A percentile compares a stretch with the other conserved stretches of the same genome.
These are phyloP conservation scores for Ascomycota sp. DNA, from an alignment of 2,329 filamentous ascomycete species.

Conservation along the genomic window DNA sequence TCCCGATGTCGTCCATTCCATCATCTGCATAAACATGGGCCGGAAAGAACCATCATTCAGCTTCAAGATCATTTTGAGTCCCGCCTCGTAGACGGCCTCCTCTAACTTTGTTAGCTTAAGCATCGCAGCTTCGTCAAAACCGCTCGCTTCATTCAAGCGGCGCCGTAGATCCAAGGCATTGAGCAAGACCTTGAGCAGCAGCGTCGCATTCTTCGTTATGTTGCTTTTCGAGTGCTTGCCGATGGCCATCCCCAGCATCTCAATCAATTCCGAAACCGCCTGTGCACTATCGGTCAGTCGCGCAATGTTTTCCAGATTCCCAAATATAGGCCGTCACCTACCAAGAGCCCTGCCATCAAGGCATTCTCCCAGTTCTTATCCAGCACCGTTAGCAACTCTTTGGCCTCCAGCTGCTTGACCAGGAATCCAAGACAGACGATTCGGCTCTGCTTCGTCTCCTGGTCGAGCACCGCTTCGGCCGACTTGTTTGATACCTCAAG, in stretches of 20 bases:
- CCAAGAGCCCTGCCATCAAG: conserved; percentile 37
- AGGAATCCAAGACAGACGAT: conserved; percentile 51
- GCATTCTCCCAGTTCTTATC: conserved; percentile 52
- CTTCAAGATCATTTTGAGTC: conserved; percentile 86
- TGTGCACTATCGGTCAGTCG: conserved; percentile 16
- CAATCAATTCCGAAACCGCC: conserved; percentile 48
- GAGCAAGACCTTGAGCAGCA: conserved; percentile 46
- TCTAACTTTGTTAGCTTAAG: conserved; percentile 41
- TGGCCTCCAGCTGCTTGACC: conserved; percentile 58
- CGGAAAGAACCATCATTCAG: conserved; percentile 87
- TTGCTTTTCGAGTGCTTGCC: conserved; percentile 59
- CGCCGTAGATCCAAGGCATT: conserved; percentile 45
- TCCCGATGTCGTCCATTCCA: conserved; percentile 54
- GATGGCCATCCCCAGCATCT: conserved; percentile 49
- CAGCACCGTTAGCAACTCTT: conserved; percentile 54
- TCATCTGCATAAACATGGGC: conserved; percentile 69
- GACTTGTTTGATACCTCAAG: conserved; percentile 54
- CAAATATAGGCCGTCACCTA: conserved; percentile 20
- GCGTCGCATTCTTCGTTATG: conserved; percentile 53
- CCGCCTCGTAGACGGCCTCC: conserved; percentile 42
- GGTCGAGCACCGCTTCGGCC: conserved; percentile 38
- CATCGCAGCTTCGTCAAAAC: conserved; percentile 20
- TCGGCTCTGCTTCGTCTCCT: conserved; percentile 43
- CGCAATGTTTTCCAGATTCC: background rate
- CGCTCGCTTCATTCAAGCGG: conserved; percentile 25